Conservation (phyloP, 345 rosid species). For the Erucastrum elatum region DNA sequence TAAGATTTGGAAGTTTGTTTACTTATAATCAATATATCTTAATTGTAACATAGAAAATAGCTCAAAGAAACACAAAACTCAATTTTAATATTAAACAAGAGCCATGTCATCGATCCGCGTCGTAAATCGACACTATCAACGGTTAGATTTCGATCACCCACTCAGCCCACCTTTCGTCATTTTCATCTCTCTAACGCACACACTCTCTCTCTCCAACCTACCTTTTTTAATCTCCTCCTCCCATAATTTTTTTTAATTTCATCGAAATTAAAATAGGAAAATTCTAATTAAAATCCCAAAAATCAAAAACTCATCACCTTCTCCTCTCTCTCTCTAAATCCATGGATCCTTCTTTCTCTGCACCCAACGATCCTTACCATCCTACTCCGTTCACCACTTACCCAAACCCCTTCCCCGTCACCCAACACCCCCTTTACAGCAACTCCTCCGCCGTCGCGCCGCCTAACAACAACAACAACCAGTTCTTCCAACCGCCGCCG, state of each 20-base stretch:
- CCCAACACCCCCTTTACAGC: conserved; percentile 8
- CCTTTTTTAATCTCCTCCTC: conserved; percentile 14
- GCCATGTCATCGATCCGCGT: conserved; percentile 43
- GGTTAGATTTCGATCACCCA: conserved; percentile 32
- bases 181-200: conserved; percentile 15
- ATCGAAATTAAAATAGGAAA: neutral
- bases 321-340: conserved; percentile 38
- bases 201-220: conserved; percentile 21
- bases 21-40: neutral
- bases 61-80: conserved; percentile 41
- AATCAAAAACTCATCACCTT: conserved; percentile 35
- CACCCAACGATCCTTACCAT: conserved; percentile 39
- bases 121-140: conserved; percentile 29
- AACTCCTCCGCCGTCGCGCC: conserved; percentile 5
- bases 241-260: neutral
- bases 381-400: conserved; percentile 22
- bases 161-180: conserved; percentile 17
- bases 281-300: neutral
- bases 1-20: neutral
- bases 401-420: conserved; percentile 5
- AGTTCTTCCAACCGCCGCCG: conserved; percentile 10
- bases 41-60: neutral
- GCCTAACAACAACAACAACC: conserved; percentile 30
- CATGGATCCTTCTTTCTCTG: conserved; percentile 44
- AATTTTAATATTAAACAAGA: neutral